Base-by-base conservation (phyloP, 2,329 filamentous ascomycete species). In the Claviceps sp. region DNA sequence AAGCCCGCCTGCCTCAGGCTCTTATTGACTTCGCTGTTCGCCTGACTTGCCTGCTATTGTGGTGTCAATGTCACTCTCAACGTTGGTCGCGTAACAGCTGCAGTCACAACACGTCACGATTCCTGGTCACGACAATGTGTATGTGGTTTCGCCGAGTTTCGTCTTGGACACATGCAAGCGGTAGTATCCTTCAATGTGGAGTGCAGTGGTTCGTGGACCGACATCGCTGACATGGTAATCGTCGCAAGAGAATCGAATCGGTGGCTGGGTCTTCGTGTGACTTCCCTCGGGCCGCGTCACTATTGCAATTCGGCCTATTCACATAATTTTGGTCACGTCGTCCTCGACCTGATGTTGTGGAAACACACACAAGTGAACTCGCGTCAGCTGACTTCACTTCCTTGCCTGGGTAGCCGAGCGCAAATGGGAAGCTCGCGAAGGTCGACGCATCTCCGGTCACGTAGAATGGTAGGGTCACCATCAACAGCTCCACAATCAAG, bases 291-390 rank as follows among this genome's bases (percentile, higher is more conserved):
- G 17, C 42, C 45, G 38, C 14, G 17, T 36, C 34, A 40, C 17
- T 34, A n/a, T 23, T 20, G 37, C 26, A 16, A 37, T 48, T 7
- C 9, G 26, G 3, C 36, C 42, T 20, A 17, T 67, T 69, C 84
- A 90, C 85, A 90, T 89, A 72, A 95, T 87, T 73, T 87, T 91
- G 62, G 86, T 89, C 68, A 90, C 82, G 72, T 90, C 86, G 74
- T 90, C 86, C 76, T 91, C 86, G 71, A 88, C 85, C 86, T 91
- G 47, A 38, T 52, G 40, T 38, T 52, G 46, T 38, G 45, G 29
- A 45, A 50, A 52, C 80, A 50, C 80, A 49, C 34, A 51, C 48
- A 46, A 52, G 52, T 54, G 52, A 56, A 57, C 58, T 53, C 57
- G 55, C 56, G 62, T 66, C 60, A 67, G 65, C 61, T 61, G 55